These are phyloP conservation scores for Mortierella sp. DNA, from an alignment of 371 early-diverging fungal genomes.

Conservation along the genomic window DNA sequence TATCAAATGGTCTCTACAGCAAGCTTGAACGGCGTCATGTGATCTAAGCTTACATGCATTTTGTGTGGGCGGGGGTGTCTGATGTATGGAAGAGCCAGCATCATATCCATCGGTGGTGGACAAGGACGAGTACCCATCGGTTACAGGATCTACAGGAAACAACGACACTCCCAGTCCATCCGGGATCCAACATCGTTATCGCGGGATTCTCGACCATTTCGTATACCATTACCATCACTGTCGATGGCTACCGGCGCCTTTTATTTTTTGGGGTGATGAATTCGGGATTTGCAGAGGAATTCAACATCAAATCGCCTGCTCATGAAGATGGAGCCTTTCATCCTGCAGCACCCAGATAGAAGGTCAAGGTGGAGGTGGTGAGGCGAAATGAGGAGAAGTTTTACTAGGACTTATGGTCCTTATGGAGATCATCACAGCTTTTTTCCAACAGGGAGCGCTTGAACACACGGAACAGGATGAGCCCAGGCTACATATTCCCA, in stretches of 20 bases:
- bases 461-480: neutral
- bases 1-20: constrained; percentile 15
- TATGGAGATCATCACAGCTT: too few relatives aligned
- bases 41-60: neutral
- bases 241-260: neutral
- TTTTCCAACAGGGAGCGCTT: neutral
- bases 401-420: too few relatives aligned
- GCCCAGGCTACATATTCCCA: neutral
- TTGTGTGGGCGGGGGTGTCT: neutral
- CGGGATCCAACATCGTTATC: neutral
- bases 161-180: neutral
- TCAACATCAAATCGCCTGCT: neutral
- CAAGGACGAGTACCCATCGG: constrained; percentile 1
- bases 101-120: neutral
- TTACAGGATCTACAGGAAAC: constrained; percentile 2
- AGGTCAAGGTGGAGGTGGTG: neutral
- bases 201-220: neutral
- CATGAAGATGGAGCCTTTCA: neutral
- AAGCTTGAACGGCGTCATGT: neutral
- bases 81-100: neutral
- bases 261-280: neutral
- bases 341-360: neutral
- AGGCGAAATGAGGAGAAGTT: too few relatives aligned
- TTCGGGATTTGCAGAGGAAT: neutral
- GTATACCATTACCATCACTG: neutral